These are phyloP conservation scores for Aspergillus mulundensis DNA, from an alignment of 495 filamentous ascomycete genomes.

Conservation along the genomic window DNA sequence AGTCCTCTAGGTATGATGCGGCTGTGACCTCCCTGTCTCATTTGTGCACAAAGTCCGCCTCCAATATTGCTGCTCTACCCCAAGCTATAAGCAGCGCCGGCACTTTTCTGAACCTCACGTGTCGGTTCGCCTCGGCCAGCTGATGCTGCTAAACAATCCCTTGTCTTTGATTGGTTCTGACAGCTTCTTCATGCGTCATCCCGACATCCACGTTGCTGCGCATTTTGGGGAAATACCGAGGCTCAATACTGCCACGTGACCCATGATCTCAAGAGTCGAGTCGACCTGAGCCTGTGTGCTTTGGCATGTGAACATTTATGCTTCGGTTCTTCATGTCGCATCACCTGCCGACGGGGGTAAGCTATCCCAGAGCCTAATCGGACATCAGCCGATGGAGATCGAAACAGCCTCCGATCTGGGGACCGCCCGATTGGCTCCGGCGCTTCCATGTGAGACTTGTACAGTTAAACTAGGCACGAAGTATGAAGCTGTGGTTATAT, in stretches of 20 bases:
- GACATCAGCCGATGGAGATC: slow-evolving; percentile 1
- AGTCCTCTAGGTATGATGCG: background rate
- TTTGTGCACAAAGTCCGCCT: background rate
- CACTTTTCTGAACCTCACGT: slow-evolving; percentile 5
- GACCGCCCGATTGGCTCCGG: background rate
- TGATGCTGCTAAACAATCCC: slow-evolving; percentile 2
- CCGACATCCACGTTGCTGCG: background rate
- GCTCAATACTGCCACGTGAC: slow-evolving; percentile 13
- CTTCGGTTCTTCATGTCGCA: slow-evolving; percentile 5
- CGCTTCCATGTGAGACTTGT: slow-evolving; percentile 2
- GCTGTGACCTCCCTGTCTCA: background rate
- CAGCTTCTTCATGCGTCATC: slow-evolving; percentile 25
- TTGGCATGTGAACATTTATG: slow-evolving; percentile 15
- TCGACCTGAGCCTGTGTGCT: background rate
- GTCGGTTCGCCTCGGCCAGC: slow-evolving; percentile 10
- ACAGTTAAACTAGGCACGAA: background rate
- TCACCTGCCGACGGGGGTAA: slow-evolving; percentile 9
- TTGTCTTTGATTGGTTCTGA: slow-evolving; percentile 12
- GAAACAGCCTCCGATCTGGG: background rate
- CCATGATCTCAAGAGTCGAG: slow-evolving; percentile 3
- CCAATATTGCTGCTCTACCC: background rate
- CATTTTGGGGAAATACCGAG: slow-evolving; percentile 30
- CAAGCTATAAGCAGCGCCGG: background rate
- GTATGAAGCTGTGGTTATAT: background rate
- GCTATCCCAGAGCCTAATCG: background rate